Conservation (phyloP, 176 grass and related monocot species). For the Hsuehochloa calcarea region DNA sequence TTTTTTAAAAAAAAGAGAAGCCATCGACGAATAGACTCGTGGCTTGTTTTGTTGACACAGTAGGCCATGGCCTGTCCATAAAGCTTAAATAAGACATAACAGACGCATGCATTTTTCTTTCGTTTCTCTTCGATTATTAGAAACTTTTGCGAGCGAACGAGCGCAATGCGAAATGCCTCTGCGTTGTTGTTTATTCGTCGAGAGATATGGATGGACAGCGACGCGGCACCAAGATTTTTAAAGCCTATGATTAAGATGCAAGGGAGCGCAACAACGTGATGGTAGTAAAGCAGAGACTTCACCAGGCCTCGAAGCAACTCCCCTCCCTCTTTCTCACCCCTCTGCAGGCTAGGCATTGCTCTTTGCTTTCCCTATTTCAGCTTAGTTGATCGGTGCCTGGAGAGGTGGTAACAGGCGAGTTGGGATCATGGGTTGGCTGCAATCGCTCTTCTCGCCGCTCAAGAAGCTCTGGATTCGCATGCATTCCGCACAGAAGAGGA, state of each 20-base stretch:
- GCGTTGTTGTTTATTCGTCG: conserved; percentile 34
- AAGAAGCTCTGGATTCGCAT: conserved; percentile 88
- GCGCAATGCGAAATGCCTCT: conserved; percentile 17
- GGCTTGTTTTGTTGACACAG: not conserved
- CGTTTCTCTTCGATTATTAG: not conserved
- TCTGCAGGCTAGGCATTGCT: conserved; percentile 13
- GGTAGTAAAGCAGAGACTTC: conserved; percentile 59
- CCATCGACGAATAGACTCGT: not conserved
- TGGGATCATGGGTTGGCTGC: conserved; percentile 71
- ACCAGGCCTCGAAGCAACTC: conserved; percentile 52
- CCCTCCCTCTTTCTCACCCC: conserved; percentile 8
- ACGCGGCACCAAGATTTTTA: conserved; percentile 66
- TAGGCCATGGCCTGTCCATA: not conserved
- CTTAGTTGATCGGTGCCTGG: conserved; percentile 8
- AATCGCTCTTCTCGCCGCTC: conserved; percentile 66
- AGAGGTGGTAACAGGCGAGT: conserved; percentile 12
- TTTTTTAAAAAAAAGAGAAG: not conserved
- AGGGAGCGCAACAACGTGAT: conserved; percentile 38
- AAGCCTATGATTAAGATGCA: conserved; percentile 49
- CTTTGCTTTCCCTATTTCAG: not conserved
- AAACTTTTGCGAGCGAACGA: not conserved
- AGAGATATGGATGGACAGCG: conserved; percentile 63
- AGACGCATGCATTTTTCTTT: not conserved
- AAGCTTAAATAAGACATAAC: conserved; percentile 34
- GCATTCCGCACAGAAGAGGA: conserved; percentile 79